Conservation (phyloP, 129 eudicot genomes). For the Escallonia herrerae region DNA sequence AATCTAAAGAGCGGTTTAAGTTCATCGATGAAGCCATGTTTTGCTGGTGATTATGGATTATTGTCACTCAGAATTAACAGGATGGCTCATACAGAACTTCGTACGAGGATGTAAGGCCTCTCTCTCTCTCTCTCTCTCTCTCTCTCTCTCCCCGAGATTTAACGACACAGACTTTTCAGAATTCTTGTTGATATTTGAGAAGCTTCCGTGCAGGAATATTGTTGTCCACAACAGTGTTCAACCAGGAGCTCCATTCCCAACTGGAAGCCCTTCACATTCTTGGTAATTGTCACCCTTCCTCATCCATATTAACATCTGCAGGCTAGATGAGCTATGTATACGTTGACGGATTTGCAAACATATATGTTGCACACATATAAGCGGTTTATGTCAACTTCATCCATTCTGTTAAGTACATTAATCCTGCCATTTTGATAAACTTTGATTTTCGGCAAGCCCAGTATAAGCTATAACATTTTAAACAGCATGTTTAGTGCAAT, state of each 20-base stretch:
- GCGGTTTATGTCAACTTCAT: background rate
- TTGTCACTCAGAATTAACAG: background rate
- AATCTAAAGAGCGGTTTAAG: background rate
- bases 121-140: background rate
- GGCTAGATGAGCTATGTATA: too few relatives aligned
- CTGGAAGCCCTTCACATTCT: conserved; percentile 3
- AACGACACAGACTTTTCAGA: background rate
- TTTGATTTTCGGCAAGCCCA: too few relatives aligned
- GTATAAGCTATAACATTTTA: too few relatives aligned
- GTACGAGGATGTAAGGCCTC: background rate
- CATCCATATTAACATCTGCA: too few relatives aligned
- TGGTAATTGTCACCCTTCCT: conserved; percentile 2
- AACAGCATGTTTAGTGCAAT: too few relatives aligned
- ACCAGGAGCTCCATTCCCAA: conserved; percentile 11
- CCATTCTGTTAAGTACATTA: background rate
- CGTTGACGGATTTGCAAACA: background rate
- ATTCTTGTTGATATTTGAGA: background rate
- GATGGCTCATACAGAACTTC: background rate
- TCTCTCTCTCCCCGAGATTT: too few relatives aligned
- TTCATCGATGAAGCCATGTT: background rate
- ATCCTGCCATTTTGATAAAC: too few relatives aligned
- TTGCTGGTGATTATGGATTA: background rate
- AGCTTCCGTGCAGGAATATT: background rate
- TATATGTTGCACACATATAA: background rate
- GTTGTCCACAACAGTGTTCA: conserved; percentile 4